phyloP scores from a whole-genome alignment of 352 stramenopile genomes.

The Globisporangium canariense region DNA sequence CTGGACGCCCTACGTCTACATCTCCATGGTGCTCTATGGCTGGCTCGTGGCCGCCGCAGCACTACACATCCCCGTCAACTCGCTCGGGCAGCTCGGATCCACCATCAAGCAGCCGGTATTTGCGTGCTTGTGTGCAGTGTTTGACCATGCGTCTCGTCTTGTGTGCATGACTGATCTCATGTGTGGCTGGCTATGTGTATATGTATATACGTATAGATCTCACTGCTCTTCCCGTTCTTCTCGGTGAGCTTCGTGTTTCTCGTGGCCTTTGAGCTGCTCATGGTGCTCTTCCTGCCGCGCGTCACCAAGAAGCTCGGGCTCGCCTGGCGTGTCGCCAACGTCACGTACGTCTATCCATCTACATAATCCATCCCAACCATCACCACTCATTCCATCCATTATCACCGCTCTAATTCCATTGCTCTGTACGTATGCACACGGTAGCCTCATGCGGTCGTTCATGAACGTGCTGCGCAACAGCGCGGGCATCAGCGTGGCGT shows the following conservation, averaged over 20 bases:
- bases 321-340: constrained; percentile 61
- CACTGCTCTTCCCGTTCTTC: constrained; percentile 85
- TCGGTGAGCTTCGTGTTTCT: constrained; percentile 77
- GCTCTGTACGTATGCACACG: not conserved
- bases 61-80: constrained; percentile 70
- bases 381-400: not conserved
- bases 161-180: not conserved
- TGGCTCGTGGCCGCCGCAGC: constrained; percentile 78
- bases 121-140: constrained; percentile 1
- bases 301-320: constrained; percentile 49
- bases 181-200: not conserved
- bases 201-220: constrained; percentile 39
- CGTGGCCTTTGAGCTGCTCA: constrained; percentile 64
- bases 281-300: constrained; percentile 57
- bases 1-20: constrained; percentile 87
- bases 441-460: constrained; percentile 66
- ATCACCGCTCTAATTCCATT: not conserved
- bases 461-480: constrained; percentile 83
- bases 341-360: constrained; percentile 44
- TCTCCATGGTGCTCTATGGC: constrained; percentile 83
- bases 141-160: not conserved
- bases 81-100: constrained; percentile 66
- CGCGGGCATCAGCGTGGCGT: constrained; percentile 76
- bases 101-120: constrained; percentile 81
- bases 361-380: not conserved